A percentile compares a stretch with the other conserved stretches of the same genome.
Conservation (phyloP, 2,329 filamentous ascomycete species). For the Stagonosporopsis cucurbitacearum region DNA sequence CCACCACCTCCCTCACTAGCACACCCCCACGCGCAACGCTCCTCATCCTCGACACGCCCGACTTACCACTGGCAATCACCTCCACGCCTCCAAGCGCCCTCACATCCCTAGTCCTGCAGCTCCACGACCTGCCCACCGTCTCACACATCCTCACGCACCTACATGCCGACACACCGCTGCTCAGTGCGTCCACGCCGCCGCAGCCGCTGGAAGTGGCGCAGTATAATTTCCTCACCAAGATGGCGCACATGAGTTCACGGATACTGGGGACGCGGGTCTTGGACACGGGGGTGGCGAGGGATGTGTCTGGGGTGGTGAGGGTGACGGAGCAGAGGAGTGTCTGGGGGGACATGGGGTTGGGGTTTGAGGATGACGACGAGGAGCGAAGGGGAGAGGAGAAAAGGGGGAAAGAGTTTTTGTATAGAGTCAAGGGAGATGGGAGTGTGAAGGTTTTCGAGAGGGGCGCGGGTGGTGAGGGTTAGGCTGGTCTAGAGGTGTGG, state of each 20-base stretch:
- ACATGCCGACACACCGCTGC: constrained; percentile 74
- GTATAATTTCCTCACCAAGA: constrained; percentile 67
- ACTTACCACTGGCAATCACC: constrained; percentile 50
- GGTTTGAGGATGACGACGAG: constrained; percentile 32
- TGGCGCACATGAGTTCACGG: constrained; percentile 77
- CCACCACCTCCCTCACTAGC: constrained; percentile 29
- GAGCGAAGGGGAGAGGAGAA: constrained; percentile 19
- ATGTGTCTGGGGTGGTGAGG: constrained; percentile 87
- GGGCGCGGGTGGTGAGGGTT: constrained; percentile 57
- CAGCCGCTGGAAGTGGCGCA: constrained; percentile 45
- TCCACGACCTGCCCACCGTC: constrained; percentile 59
- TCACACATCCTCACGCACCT: constrained; percentile 72
- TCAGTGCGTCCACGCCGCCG: constrained; percentile 55
- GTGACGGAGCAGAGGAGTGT: constrained; percentile 61
- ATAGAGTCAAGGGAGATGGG: constrained; percentile 80
- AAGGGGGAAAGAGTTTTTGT: constrained; percentile 75
- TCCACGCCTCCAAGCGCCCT: constrained; percentile 32
- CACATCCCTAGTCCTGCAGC: constrained; percentile 34
- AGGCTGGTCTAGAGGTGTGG: neutral
- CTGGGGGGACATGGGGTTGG: constrained; percentile 37
- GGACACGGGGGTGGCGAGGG: constrained; percentile 86
- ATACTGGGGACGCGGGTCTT: constrained; percentile 76
- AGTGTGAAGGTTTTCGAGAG: constrained; percentile 83
- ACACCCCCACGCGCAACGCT: constrained; percentile 38
- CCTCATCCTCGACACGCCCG: constrained; percentile 55